A percentile compares a stretch with the other conserved stretches of the same genome.
phyloP scores from a whole-genome alignment of 805 yeast species.

The Komagataella ulmi region DNA sequence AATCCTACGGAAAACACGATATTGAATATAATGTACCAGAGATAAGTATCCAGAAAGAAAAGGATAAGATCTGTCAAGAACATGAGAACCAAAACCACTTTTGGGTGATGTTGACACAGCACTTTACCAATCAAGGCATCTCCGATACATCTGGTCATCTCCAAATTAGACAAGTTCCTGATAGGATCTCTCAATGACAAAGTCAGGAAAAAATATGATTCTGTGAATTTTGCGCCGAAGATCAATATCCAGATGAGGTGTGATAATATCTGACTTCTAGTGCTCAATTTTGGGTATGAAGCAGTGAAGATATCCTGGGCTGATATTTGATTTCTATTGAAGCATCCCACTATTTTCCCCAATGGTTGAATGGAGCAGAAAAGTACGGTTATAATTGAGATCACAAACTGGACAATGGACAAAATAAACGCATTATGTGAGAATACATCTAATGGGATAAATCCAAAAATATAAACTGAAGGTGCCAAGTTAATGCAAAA shows the following conservation, averaged over 20 bases:
- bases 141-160: conserved; percentile 27
- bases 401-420: conserved; percentile 25
- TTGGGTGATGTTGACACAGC: conserved; percentile 28
- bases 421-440: conserved; percentile 21
- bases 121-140: conserved; percentile 25
- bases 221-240: conserved; percentile 34
- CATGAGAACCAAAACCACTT: conserved; percentile 25
- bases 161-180: conserved; percentile 30
- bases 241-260: conserved; percentile 32
- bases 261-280: conserved; percentile 25
- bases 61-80: conserved; percentile 30
- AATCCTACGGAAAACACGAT: conserved; percentile 33
- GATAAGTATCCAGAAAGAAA: conserved; percentile 40
- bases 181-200: conserved; percentile 39
- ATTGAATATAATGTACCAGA: conserved; percentile 47
- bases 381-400: conserved; percentile 26
- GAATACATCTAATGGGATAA: conserved; percentile 21
- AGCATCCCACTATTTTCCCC: conserved; percentile 17
- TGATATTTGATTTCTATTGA: conserved; percentile 7
- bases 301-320: conserved; percentile 27
- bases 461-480: conserved; percentile 23
- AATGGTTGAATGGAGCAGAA: conserved; percentile 29
- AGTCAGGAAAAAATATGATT: conserved; percentile 40
- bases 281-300: conserved; percentile 26
- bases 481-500: conserved; percentile 25